phyloP scores from a whole-genome alignment of 345 rosid genomes.

The Jatropha curcas region DNA sequence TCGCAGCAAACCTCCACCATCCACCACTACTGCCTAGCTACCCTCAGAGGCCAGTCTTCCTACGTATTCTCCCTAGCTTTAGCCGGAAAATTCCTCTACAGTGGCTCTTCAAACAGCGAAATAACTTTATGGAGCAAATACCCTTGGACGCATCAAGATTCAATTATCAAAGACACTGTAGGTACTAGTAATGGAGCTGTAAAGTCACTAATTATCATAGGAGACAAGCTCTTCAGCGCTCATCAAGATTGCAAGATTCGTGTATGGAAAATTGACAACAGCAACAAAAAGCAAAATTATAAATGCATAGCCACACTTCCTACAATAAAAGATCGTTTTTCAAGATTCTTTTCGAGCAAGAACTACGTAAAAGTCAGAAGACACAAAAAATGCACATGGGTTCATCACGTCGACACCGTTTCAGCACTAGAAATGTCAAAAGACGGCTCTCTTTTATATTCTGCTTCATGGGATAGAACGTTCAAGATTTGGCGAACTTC shows the following conservation, averaged over 20 bases:
- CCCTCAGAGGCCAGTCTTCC: conserved; percentile 51
- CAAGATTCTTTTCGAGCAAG: conserved; percentile 39
- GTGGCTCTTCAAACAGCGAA: conserved; percentile 57
- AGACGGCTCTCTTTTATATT: conserved; percentile 54
- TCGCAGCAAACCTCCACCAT: conserved; percentile 10
- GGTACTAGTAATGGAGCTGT: conserved; percentile 45
- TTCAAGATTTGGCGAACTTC: conserved; percentile 70
- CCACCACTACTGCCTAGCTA: conserved; percentile 44
- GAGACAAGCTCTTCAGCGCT: conserved; percentile 56
- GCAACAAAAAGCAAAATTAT: conserved; percentile 16
- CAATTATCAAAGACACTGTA: conserved; percentile 10
- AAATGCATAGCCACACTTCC: conserved; percentile 61
- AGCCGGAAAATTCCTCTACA: conserved; percentile 41
- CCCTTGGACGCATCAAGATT: not conserved
- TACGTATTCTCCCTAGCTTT: conserved; percentile 53
- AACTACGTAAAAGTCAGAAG: conserved; percentile 68
- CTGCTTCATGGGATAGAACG: conserved; percentile 79
- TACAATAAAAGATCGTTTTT: conserved; percentile 53
- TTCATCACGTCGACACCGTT: conserved; percentile 72
- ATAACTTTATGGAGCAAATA: conserved; percentile 50
- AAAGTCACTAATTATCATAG: conserved; percentile 50
- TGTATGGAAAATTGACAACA: conserved; percentile 51
- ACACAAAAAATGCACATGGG: conserved; percentile 76
- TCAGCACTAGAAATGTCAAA: conserved; percentile 52
- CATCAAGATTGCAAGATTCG: conserved; percentile 83